Percentiles rank a stretch among this genome's conserved stretches.
These are phyloP conservation scores for Rhizopogon vinicolor DNA, from an alignment of 768 basidiomycete species.

Conservation along the genomic window DNA sequence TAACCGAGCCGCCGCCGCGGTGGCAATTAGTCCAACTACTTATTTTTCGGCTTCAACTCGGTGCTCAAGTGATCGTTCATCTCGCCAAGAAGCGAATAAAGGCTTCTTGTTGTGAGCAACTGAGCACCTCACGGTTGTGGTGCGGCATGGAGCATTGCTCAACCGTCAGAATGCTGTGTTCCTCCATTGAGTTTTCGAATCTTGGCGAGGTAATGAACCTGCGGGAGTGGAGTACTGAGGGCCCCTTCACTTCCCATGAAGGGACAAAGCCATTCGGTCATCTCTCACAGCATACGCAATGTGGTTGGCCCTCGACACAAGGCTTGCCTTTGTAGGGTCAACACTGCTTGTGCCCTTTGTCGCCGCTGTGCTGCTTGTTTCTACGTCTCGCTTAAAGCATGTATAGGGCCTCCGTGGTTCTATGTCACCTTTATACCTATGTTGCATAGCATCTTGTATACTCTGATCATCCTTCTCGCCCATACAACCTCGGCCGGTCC, in stretches of 20 bases:
- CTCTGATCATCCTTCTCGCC: background rate
- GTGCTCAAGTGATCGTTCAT: background rate
- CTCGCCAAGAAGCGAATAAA: background rate
- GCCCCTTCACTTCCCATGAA: background rate
- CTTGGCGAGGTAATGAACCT: background rate
- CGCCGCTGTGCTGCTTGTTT: background rate
- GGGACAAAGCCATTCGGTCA: background rate
- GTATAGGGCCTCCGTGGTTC: too few relatives aligned
- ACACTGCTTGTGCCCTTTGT: background rate
- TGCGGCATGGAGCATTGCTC: background rate
- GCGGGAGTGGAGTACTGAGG: background rate
- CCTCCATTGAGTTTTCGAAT: background rate
- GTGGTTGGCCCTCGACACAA: background rate
- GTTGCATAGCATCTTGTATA: background rate
- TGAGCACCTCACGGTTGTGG: background rate
- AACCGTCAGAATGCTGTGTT: background rate
- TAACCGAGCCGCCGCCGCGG: slow-evolving; percentile 1
- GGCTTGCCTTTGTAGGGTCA: background rate
- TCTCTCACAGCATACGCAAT: background rate
- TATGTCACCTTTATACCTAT: background rate
- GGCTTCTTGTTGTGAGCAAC: background rate
- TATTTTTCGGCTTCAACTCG: background rate
- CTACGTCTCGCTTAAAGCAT: background rate
- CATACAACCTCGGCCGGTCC: background rate
- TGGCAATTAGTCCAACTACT: background rate